A percentile compares a stretch with the other conserved stretches of the same genome.
Evolutionary conservation across 1,284 basidiomycete species (phyloP).

Genomic region (Puccinia triticina): DNA sequence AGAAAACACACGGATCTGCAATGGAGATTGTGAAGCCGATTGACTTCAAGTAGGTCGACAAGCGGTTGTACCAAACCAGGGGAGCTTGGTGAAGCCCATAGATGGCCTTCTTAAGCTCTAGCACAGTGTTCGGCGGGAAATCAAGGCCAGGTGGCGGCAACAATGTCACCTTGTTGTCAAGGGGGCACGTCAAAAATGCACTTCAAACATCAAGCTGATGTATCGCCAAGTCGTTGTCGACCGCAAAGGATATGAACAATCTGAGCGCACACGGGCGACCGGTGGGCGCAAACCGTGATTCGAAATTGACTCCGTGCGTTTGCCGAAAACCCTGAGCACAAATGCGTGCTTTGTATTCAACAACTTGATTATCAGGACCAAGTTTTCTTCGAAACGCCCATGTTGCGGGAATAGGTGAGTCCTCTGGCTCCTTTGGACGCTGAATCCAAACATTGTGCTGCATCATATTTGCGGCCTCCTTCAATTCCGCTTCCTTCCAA

Average conservation of each 20-base stretch:
- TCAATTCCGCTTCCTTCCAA: neutral
- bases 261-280: neutral
- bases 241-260: neutral
- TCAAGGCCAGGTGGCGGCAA: neutral
- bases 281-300: neutral
- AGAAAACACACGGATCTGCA: too few relatives aligned
- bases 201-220: neutral
- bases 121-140: neutral
- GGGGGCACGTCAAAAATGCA: too few relatives aligned
- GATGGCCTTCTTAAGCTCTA: neutral
- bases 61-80: neutral
- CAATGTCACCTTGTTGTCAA: neutral
- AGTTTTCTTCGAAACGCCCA: neutral
- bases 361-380: too few relatives aligned
- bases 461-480: neutral
- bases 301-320: neutral
- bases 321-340: too few relatives aligned
- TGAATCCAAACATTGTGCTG: neutral
- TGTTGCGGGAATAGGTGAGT: neutral
- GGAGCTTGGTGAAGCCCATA: too few relatives aligned
- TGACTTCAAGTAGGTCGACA: neutral
- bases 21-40: neutral
- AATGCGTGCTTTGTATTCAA: too few relatives aligned
- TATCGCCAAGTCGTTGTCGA: neutral
- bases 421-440: neutral